These are phyloP conservation scores for Auricularia sp. DNA, from an alignment of 768 basidiomycete genomes.

Conservation along the genomic window DNA sequence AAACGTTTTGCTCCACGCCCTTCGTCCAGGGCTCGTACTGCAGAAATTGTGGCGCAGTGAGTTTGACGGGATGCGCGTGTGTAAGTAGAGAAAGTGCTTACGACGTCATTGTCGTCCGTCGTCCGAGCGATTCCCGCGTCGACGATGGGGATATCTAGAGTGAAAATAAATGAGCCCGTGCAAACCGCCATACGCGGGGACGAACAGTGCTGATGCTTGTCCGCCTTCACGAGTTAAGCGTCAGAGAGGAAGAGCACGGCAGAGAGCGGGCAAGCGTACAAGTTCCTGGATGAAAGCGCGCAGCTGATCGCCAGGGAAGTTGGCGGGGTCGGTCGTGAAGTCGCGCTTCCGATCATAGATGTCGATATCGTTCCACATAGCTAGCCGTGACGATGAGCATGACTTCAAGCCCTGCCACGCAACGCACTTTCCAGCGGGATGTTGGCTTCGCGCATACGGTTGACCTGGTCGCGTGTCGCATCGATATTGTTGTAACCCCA, in stretches of 20 bases:
- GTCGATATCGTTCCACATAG: conserved; percentile 75
- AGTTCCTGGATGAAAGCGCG: conserved; percentile 43
- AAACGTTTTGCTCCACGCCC: conserved; percentile 51
- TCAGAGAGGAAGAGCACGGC: not conserved
- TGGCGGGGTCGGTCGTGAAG: conserved; percentile 58
- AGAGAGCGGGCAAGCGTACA: conserved; percentile 24
- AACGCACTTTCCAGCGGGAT: conserved; percentile 64
- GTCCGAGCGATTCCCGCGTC: conserved; percentile 51
- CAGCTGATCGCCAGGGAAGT: conserved; percentile 48
- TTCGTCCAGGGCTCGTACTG: conserved; percentile 60
- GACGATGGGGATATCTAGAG: conserved; percentile 58
- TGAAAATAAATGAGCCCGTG: not conserved
- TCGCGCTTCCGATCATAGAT: conserved; percentile 57
- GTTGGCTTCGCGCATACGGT: conserved; percentile 53
- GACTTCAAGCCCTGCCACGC: no score
- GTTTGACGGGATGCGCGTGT: not conserved
- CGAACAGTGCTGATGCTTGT: conserved; percentile 40
- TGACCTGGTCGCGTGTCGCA: conserved; percentile 45
- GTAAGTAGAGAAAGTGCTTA: conserved; percentile 24
- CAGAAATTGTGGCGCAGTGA: not conserved
- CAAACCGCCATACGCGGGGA: not conserved
- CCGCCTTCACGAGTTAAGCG: conserved; percentile 17
- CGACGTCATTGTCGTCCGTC: conserved; percentile 50
- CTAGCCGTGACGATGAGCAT: conserved; percentile 19
- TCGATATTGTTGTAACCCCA: conserved; percentile 44